Base-by-base conservation (phyloP, 1,284 basidiomycete genomes). In the Butyriboletus appendiculatus region DNA sequence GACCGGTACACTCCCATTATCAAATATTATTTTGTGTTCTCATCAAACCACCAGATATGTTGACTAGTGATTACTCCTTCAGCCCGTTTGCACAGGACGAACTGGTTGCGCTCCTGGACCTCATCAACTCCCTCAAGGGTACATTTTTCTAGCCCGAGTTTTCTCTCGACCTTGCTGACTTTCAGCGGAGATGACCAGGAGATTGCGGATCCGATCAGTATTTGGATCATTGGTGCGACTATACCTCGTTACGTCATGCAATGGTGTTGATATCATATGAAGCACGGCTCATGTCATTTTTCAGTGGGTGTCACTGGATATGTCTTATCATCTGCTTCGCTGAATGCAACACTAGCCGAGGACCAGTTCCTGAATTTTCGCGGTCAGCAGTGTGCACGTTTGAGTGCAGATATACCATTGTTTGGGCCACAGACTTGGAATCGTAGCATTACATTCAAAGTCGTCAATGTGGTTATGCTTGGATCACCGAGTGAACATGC, bases 61-160 rank as follows among this genome's bases (percentile, higher is more conserved):
- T 66, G 22, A 62, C 62, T 1, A 24, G 62, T n/a, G 48, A 66
- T 48, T 46, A 56, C 9, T 66, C 61, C 3, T 34, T 56, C 4
- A 59, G 55, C 20, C 61, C 62, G 0, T 62, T 66, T 8, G 34
- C 46, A 32, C 55, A 56, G 22, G 51, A 61, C 22, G 59, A 61
- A 5, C 40, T 59, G 2, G 40, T 18, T 34, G 45, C 61, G 1
- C 40, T 64, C 9, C 16, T 52, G 1, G 59, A 52, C 34, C 45
- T 60, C 15, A 18, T 65, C 33, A 60, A 60, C 14, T 64, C 59
- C 5, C 18, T 64, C n/a, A 62, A 60, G 15, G 44, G 59, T 63
- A 32, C 4, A 3, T 32, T 24, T 37, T 40, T 22, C 16, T n/a
- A 2, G n/a, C 5, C 12, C 28, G 0, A 34, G 7, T 34, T 6